Base-by-base conservation (phyloP, 352 stramenopile genomes). In the Aphanomyces stellatus region DNA sequence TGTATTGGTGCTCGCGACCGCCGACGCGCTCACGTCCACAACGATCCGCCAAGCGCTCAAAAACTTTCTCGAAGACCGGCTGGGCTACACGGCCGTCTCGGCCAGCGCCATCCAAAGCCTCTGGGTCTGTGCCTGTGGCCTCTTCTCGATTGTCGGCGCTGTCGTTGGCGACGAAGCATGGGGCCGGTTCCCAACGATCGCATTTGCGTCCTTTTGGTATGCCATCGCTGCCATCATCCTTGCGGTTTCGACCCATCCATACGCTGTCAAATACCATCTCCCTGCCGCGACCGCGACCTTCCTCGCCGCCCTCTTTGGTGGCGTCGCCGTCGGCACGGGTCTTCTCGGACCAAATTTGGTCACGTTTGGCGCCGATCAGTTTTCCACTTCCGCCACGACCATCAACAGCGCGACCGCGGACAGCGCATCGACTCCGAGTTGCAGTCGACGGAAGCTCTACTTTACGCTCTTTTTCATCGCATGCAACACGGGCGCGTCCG, bases 71-170 rank as follows among this genome's bases (percentile, higher is more conserved):
- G 82, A 80, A 53, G 77, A 80, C 13, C 24, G 28, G 27, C 70
- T 94, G 17, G 74, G 74, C 8, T 92, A 85, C 82, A 81, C 74
- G 3, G 79, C 91, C 55, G 83, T 90, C 4, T 83, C 81, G 35
- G 88, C 85, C 49, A 92, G 91, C 62, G 87, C 85, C 30, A 79
- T 94, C 72, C 91, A 91, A 73, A 91, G 81, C 46, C 92, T 82
- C 46, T 92, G 83, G 85, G 91, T 82, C 17, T 88, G 78, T 37
- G 90, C 91, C 35, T 94, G 84, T 55, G 91, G 92, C 70, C 53
- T 94, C 41, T 89, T 80, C 11, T 83, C 83, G n/a, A 66, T 94
- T 15, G 62, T 91, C 0, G 83, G 83, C 28, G 85, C 80, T 22
- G 91, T 90, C 75, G 74, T 93, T 8, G 83, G 82, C 19, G 85